These are phyloP conservation scores for Zymoseptoria tritici DNA, from an alignment of 2,329 filamentous ascomycete genomes.

Conservation along the genomic window DNA sequence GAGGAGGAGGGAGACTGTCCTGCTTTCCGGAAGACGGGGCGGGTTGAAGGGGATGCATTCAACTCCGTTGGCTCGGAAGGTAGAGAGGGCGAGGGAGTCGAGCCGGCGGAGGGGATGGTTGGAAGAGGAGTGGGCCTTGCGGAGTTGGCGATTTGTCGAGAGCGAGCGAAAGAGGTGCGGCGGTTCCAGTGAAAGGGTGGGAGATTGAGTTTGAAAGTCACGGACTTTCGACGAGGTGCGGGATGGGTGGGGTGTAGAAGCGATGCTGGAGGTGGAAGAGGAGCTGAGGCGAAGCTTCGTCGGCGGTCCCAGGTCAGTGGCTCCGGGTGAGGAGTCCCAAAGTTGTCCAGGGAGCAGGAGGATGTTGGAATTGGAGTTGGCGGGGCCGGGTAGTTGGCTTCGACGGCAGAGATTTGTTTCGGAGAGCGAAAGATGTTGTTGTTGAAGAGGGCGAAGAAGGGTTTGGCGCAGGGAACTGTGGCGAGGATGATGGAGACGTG, in stretches of 20 bases:
- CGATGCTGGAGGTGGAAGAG: too few species aligned
- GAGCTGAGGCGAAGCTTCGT: not conserved
- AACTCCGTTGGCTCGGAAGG: not conserved
- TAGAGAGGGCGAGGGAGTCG: not conserved
- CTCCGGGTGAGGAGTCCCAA: not conserved
- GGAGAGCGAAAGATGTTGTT: not conserved
- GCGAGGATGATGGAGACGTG: slow-evolving; percentile 25
- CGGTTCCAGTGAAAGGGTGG: slow-evolving; percentile 4
- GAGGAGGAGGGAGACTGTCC: not conserved
- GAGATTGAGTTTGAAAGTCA: not conserved
- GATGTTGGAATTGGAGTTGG: not conserved
- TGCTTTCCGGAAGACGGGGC: not conserved
- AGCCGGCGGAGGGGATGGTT: not conserved
- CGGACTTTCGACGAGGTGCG: not conserved
- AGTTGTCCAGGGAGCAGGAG: not conserved
- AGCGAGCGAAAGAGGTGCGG: slow-evolving; percentile 4
- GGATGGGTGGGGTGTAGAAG: too few species aligned
- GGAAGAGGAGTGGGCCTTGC: not conserved
- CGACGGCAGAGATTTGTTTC: not conserved
- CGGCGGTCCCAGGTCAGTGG: not conserved
- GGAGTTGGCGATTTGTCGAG: too few species aligned
- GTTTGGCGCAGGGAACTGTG: slow-evolving; percentile 26
- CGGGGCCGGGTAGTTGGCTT: not conserved
- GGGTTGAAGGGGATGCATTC: not conserved
- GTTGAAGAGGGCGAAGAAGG: slow-evolving; percentile 22